These are phyloP conservation scores for Mrakiaceae sp. DNA, from an alignment of 1,284 basidiomycete genomes.

Conservation along the genomic window DNA sequence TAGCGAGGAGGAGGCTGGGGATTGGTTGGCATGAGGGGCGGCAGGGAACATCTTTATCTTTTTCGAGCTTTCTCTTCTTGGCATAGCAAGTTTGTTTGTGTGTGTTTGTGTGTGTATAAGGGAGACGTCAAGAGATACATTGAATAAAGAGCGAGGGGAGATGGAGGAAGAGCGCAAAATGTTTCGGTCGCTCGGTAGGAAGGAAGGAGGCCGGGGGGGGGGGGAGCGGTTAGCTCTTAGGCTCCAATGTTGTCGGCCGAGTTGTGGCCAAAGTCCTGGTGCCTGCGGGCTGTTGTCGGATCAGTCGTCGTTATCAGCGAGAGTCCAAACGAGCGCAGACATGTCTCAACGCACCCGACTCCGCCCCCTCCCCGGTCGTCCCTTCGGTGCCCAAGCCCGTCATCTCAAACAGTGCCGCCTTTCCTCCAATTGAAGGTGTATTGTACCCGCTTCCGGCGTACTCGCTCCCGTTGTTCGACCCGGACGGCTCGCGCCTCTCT, in stretches of 20 bases:
- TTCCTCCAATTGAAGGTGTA: neutral
- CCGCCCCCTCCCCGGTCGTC: neutral
- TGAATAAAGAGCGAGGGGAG: neutral
- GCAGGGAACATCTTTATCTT: neutral
- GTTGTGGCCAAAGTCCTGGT: neutral
- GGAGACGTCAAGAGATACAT: neutral
- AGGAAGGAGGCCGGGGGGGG: neutral
- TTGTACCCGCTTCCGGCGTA: neutral
- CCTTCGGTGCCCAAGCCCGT: neutral
- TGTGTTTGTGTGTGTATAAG: neutral
- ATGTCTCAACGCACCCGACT: neutral
- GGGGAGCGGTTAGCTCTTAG: neutral
- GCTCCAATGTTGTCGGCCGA: conserved; percentile 2
- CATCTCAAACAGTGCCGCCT: neutral
- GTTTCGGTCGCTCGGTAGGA: too few species aligned
- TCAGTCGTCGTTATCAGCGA: too few species aligned
- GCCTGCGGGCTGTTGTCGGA: neutral
- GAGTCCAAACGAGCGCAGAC: neutral
- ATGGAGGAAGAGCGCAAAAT: conserved; percentile 2
- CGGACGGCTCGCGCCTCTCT: neutral
- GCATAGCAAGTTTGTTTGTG: neutral
- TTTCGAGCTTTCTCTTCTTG: neutral
- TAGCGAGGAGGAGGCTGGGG: conserved; percentile 52
- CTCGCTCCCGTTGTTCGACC: neutral
- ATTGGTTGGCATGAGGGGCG: conserved; percentile 43